Evolutionary conservation across 495 filamentous ascomycete genomes (phyloP), one percentile per base, ranked within the genome.

Genomic region (Alectoria sarmentosa): DNA sequence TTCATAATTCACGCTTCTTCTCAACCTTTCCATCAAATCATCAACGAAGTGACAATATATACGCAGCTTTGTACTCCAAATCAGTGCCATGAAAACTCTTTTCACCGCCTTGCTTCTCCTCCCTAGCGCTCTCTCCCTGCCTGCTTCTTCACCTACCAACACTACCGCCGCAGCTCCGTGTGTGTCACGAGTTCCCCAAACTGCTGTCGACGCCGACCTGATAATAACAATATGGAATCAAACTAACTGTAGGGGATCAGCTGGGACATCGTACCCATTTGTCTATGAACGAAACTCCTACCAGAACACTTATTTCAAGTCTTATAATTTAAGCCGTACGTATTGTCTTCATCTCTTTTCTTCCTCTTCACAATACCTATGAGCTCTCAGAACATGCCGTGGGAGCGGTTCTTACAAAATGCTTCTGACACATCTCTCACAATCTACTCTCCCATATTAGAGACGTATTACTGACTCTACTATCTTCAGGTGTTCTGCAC

Each of bases 141-240:
- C n/a, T n/a, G n/a, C n/a, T n/a, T n/a, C 49, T 54, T 30, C 49
- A 32, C 28, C 2, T 54, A 54, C 49, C 49, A 54, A 54, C 49
- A 54, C 49, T 17, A 54, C 28, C 49, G 49, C 49, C 28, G 32
- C 49, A 32, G 28, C 49, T 54, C 49, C 49, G 9, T 54, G 49
- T 17, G 49, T 54, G 15, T 54, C 49, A 19, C 49, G 32, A 19
- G 49, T 32, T 2, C 49, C 49, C 49, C 49, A 54, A 32, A 54
- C 26, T 21, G 26, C 49, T 4, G 49, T 54, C 49, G 49, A 54
- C 8, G 5, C 49, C 19, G 46, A 32, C 49, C 13, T 54, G 49
- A 8, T 19, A 32, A 54, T 54, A 15, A 54, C 49, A 5, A 19
- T 54, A 34, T 55, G 30, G 52, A 55, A 55, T 34, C 14, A 19